Evolutionary conservation across 805 yeast species (phyloP).

Genomic region (Wickerhamomyces sydowiorum): DNA sequence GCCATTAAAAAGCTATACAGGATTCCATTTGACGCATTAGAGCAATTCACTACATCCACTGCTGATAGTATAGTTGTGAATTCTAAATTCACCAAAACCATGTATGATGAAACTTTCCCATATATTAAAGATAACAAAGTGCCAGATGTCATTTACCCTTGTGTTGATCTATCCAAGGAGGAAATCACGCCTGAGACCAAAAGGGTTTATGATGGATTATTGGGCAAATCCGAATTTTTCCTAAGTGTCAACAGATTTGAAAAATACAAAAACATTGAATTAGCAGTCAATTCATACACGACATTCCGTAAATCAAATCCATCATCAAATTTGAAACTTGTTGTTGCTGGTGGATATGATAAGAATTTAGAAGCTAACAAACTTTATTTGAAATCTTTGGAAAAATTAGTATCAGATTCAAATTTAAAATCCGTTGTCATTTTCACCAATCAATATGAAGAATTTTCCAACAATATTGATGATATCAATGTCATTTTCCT

Average conservation of each 20-base stretch:
- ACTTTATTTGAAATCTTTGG: conserved; percentile 58
- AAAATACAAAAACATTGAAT: conserved; percentile 70
- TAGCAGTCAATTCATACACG: conserved; percentile 71
- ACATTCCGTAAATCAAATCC: conserved; percentile 29
- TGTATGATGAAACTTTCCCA: conserved; percentile 62
- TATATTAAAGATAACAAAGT: conserved; percentile 22
- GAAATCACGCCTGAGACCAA: conserved; percentile 13
- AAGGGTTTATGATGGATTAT: conserved; percentile 10
- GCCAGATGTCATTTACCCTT: conserved; percentile 40
- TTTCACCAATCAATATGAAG: conserved; percentile 23
- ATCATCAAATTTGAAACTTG: conserved; percentile 37
- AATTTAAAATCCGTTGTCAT: conserved; percentile 41
- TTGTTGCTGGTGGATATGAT: conserved; percentile 93
- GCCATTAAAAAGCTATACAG: conserved; percentile 62
- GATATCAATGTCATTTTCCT: conserved; percentile 57
- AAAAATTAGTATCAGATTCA: conserved; percentile 38
- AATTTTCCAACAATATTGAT: conserved; percentile 7
- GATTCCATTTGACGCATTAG: conserved; percentile 76
- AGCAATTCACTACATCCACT: conserved; percentile 69
- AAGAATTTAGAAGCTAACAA: conserved; percentile 68
- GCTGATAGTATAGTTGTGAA: conserved; percentile 85
- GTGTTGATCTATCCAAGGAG: conserved; percentile 53
- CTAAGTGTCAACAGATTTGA: conserved; percentile 88
- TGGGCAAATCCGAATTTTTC: conserved; percentile 32
- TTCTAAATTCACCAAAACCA: conserved; percentile 71